phyloP scores from a whole-genome alignment of 2,329 filamentous ascomycete species.

The Colletotrichum magnum region DNA sequence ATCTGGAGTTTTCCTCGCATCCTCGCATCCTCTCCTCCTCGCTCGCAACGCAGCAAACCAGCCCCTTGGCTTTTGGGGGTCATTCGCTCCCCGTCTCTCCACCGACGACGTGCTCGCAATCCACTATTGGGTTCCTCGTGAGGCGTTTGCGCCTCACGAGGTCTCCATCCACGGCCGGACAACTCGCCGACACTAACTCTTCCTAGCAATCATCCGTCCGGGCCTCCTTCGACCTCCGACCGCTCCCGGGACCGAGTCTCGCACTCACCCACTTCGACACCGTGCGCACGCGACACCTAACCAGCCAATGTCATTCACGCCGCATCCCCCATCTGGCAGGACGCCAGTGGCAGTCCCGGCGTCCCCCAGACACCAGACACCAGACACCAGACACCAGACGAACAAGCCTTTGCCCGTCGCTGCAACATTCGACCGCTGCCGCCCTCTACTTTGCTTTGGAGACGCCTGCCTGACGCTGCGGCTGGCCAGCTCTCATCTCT shows the following conservation, averaged over 20 bases:
- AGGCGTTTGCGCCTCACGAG: not conserved
- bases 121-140: conserved; percentile 7
- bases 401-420: conserved; percentile 4
- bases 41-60: not conserved
- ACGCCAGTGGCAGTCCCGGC: conserved; percentile 18
- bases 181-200: conserved; percentile 37
- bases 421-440: conserved; percentile 3
- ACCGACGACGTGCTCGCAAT: conserved; percentile 1
- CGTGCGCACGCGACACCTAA: conserved; percentile 32
- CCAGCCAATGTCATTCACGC: conserved; percentile 21
- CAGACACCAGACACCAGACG: conserved; percentile 3
- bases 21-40: not conserved
- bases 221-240: conserved; percentile 33
- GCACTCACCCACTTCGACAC: conserved; percentile 21
- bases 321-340: conserved; percentile 29
- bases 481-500: conserved; percentile 2
- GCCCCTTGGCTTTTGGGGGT: conserved; percentile 15
- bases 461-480: too few relatives aligned
- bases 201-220: conserved; percentile 25
- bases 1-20: not conserved
- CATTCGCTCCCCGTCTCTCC: conserved; percentile 15
- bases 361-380: not conserved
- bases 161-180: conserved; percentile 33
- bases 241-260: conserved; percentile 31
- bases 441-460: too few relatives aligned